These are phyloP conservation scores for Peniophora sp. DNA, from an alignment of 1,284 basidiomycete genomes.

Conservation along the genomic window DNA sequence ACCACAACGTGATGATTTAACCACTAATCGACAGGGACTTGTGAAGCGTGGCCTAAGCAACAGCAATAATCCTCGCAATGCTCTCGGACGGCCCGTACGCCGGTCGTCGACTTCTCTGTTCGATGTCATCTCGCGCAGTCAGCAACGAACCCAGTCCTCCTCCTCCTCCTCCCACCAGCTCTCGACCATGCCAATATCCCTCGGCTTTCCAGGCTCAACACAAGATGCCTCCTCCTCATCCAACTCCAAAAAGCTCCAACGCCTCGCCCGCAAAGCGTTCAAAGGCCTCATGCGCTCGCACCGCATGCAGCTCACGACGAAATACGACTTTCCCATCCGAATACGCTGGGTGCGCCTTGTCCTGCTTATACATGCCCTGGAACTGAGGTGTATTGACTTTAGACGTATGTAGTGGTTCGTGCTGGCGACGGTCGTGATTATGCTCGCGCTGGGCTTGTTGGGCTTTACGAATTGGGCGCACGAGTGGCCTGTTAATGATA, in stretches of 20 bases:
- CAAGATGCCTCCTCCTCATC: background rate
- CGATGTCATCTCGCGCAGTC: too few relatives aligned
- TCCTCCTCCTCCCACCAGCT: too few relatives aligned
- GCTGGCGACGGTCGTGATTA: constrained; percentile 53
- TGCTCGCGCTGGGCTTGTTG: constrained; percentile 60
- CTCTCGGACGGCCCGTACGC: too few relatives aligned
- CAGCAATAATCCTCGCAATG: too few relatives aligned
- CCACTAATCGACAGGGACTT: constrained; percentile 25
- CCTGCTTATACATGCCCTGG: constrained; percentile 6
- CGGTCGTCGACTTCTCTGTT: too few relatives aligned
- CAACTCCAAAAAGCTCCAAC: constrained; percentile 14
- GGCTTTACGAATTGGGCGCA: constrained; percentile 66
- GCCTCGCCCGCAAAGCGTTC: constrained; percentile 25
- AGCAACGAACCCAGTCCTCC: too few relatives aligned
- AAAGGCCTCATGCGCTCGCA: constrained; percentile 52
- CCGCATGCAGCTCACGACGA: constrained; percentile 42
- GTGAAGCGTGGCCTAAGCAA: too few relatives aligned
- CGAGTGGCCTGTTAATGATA: constrained; percentile 71
- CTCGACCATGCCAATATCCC: background rate
- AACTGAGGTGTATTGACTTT: constrained; percentile 7
- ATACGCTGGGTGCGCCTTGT: constrained; percentile 62
- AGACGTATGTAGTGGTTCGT: constrained; percentile 64
- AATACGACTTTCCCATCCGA: constrained; percentile 63
- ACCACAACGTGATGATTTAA: constrained; percentile 16
- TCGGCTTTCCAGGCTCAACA: background rate